Percentiles rank a stretch among this genome's conserved stretches.
These are phyloP conservation scores for Tuber umbilicatum DNA, from an alignment of 495 filamentous ascomycete genomes.

Conservation along the genomic window DNA sequence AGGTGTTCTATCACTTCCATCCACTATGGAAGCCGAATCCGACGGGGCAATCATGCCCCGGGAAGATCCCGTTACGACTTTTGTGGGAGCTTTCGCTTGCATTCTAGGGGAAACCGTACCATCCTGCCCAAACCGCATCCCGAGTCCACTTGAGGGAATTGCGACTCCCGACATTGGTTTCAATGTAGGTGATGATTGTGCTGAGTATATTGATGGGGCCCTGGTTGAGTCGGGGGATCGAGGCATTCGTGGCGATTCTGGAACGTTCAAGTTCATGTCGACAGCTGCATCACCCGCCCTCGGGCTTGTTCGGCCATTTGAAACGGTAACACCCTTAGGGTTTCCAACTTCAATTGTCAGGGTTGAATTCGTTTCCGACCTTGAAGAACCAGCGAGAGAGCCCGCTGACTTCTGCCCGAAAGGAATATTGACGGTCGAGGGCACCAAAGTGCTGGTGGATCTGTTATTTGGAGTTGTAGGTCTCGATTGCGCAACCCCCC, in stretches of 20 bases:
- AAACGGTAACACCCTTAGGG: neutral
- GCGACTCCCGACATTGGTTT: slow-evolving; percentile 18
- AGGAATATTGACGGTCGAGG: slow-evolving; percentile 25
- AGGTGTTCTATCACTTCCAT: slow-evolving; percentile 18
- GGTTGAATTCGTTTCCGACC: slow-evolving; percentile 18
- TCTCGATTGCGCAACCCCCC: slow-evolving; percentile 47
- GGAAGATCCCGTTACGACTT: slow-evolving; percentile 9
- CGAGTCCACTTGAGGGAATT: slow-evolving; percentile 23
- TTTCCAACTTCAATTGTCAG: slow-evolving; percentile 38
- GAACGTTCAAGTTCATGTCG: slow-evolving; percentile 31
- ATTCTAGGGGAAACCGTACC: slow-evolving; percentile 9
- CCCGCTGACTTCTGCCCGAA: slow-evolving; percentile 27
- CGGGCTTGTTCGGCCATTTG: slow-evolving; percentile 1
- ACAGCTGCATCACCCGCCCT: slow-evolving; percentile 22
- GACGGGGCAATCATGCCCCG: slow-evolving; percentile 17
- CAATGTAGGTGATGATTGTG: slow-evolving; percentile 15
- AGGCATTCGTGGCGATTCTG: slow-evolving; percentile 30
- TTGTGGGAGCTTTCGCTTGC: slow-evolving; percentile 18
- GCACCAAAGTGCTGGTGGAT: slow-evolving; percentile 26
- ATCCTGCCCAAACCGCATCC: slow-evolving; percentile 14
- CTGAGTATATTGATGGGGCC: slow-evolving; percentile 17
- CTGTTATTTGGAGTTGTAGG: slow-evolving; percentile 41
- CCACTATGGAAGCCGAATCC: slow-evolving; percentile 18
- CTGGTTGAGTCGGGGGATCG: slow-evolving; percentile 23
- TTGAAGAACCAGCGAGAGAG: slow-evolving; percentile 5